Conservation (phyloP, 805 yeast species). For the Candida chilensis region DNA sequence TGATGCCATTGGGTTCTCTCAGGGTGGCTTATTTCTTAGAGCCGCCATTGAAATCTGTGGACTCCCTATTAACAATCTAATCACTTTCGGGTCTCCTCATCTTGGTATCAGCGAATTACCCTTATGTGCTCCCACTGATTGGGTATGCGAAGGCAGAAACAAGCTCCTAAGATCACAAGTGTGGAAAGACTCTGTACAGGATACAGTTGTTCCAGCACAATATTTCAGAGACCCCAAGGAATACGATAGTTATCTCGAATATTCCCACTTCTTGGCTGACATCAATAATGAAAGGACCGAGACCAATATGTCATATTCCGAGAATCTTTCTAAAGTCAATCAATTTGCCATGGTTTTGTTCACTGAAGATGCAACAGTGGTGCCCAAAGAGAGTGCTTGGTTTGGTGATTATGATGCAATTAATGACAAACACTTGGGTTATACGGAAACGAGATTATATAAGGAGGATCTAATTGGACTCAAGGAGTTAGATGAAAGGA, state of each 20-base stretch:
- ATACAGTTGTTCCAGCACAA: constrained; percentile 59
- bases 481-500: constrained; percentile 29
- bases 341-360: constrained; percentile 54
- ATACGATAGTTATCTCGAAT: constrained; percentile 42
- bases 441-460: constrained; percentile 41
- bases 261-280: constrained; percentile 53
- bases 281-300: constrained; percentile 50
- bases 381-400: constrained; percentile 68
- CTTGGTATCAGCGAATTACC: constrained; percentile 69
- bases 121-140: constrained; percentile 40
- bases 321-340: constrained; percentile 33
- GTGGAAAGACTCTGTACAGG: constrained; percentile 50
- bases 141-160: constrained; percentile 53
- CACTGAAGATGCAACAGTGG: constrained; percentile 53
- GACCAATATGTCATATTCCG: constrained; percentile 27
- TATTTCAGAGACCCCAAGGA: constrained; percentile 58
- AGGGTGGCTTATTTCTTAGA: constrained; percentile 76
- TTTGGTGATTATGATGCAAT: constrained; percentile 43
- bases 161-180: constrained; percentile 46
- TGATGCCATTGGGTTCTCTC: constrained; percentile 73
- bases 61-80: constrained; percentile 34
- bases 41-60: constrained; percentile 56
- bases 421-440: constrained; percentile 31
- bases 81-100: constrained; percentile 80
- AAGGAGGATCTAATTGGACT: constrained; percentile 54